Evolutionary conservation across 352 stramenopile genomes (phyloP).

Genomic region (Globisporangium orthogonon): DNA sequence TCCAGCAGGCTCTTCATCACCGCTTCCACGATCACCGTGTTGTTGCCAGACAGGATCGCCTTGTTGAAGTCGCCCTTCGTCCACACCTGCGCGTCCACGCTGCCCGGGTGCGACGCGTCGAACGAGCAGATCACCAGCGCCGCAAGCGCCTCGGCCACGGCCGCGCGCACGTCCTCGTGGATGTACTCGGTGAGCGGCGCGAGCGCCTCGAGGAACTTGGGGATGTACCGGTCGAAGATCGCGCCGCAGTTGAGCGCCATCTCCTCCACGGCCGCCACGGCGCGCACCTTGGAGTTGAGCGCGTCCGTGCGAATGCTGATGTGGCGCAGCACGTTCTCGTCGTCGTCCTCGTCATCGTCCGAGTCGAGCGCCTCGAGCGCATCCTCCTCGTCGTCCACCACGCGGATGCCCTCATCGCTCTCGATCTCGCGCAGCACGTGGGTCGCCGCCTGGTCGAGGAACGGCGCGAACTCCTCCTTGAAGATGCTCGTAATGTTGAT

Average conservation of each 20-base stretch:
- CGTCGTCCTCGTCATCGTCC: slow-evolving; percentile 69
- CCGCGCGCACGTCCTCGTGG: slow-evolving; percentile 79
- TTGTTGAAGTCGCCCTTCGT: slow-evolving; percentile 80
- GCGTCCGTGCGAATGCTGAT: slow-evolving; percentile 86
- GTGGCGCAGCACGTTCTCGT: slow-evolving; percentile 63
- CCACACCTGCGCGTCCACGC: slow-evolving; percentile 80
- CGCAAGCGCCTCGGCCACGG: slow-evolving; percentile 70
- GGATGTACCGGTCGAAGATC: slow-evolving; percentile 80
- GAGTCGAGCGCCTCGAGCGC: slow-evolving; percentile 67
- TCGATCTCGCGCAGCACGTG: slow-evolving; percentile 67
- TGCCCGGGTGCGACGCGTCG: slow-evolving; percentile 63
- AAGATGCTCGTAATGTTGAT: slow-evolving; percentile 98
- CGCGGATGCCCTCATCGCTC: slow-evolving; percentile 70
- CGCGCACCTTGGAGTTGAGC: slow-evolving; percentile 81
- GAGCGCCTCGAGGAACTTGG: slow-evolving; percentile 76
- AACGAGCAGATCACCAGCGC: slow-evolving; percentile 85
- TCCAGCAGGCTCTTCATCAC: slow-evolving; percentile 79
- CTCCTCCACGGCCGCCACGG: slow-evolving; percentile 77
- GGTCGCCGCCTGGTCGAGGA: slow-evolving; percentile 77
- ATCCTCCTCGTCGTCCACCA: slow-evolving; percentile 70
- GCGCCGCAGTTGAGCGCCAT: slow-evolving; percentile 75
- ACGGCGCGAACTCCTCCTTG: slow-evolving; percentile 95
- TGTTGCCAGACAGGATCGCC: slow-evolving; percentile 70
- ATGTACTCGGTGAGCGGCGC: slow-evolving; percentile 81
- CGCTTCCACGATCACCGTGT: slow-evolving; percentile 62